phyloP scores from a whole-genome alignment of 75 land plant genomes.

The Picea glauca region DNA sequence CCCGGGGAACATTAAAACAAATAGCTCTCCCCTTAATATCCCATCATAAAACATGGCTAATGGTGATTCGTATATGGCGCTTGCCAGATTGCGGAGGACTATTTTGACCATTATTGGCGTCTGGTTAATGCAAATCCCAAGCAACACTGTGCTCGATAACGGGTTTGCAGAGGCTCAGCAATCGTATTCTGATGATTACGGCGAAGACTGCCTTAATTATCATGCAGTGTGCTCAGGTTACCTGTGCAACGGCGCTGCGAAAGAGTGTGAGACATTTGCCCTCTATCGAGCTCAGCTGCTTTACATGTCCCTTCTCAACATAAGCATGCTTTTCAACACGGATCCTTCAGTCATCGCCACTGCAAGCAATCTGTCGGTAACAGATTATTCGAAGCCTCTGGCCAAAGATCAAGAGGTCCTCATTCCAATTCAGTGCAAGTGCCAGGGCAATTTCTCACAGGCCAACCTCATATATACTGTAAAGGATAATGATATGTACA shows the following conservation, averaged over 20 bases:
- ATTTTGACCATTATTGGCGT: neutral
- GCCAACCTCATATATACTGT: conserved; percentile 29
- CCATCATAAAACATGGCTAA: no score
- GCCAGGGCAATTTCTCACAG: conserved; percentile 21
- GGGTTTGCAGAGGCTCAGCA: neutral
- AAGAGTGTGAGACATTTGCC: neutral
- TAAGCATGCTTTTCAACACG: neutral
- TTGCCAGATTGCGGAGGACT: no score
- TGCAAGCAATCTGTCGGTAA: neutral
- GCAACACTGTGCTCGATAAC: neutral
- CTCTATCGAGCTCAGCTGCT: neutral
- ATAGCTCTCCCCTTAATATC: no score
- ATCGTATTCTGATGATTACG: neutral
- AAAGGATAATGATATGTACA: conserved; percentile 67
- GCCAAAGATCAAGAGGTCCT: neutral
- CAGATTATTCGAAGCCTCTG: conserved; percentile 12
- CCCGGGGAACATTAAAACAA: no score
- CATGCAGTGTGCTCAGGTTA: neutral
- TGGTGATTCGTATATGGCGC: no score
- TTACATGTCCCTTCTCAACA: neutral
- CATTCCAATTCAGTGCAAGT: conserved; percentile 7
- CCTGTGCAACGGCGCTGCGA: neutral
- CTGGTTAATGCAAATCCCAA: neutral
- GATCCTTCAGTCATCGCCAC: neutral
- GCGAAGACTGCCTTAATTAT: neutral